A percentile compares a stretch with the other conserved stretches of the same genome.
phyloP scores from a whole-genome alignment of 202 grass and related monocot genomes.

The Panicum virgatum region DNA sequence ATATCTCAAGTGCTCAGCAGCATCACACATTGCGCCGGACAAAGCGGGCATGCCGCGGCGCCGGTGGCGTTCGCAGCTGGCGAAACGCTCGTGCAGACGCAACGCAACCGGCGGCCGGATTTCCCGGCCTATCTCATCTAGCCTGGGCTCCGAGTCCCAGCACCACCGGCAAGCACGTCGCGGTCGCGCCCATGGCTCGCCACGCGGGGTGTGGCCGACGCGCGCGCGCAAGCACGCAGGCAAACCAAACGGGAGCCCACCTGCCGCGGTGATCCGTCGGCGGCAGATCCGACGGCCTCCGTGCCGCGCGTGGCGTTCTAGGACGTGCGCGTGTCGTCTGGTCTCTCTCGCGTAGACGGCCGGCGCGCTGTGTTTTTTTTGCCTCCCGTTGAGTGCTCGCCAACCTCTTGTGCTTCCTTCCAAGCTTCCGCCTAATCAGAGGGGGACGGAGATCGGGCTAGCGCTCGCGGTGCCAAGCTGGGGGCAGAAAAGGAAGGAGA shows the following conservation, averaged over 20 bases:
- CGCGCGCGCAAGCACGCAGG: neutral
- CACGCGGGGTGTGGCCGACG: neutral
- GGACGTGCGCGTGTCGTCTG: conserved; percentile 12
- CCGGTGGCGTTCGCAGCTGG: conserved; percentile 22
- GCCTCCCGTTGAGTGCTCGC: conserved; percentile 45
- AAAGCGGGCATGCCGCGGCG: neutral
- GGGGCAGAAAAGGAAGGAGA: neutral
- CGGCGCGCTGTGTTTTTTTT: neutral
- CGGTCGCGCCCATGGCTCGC: conserved; percentile 14
- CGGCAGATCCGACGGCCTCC: neutral
- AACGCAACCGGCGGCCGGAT: neutral
- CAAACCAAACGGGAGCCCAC: too few species aligned
- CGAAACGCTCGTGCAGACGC: conserved; percentile 19
- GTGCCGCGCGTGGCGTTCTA: neutral
- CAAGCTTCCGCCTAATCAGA: conserved; percentile 51
- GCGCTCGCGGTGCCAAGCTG: neutral
- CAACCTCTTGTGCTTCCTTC: conserved; percentile 70
- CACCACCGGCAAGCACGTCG: neutral
- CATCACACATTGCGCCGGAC: neutral
- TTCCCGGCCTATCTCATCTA: neutral
- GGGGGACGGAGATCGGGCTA: neutral
- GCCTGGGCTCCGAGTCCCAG: too few species aligned
- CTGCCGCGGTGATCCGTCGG: neutral
- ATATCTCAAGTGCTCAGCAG: neutral
- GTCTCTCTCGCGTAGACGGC: neutral